Conservation (phyloP, 768 basidiomycete species). For the Lactifluus piperatus region DNA sequence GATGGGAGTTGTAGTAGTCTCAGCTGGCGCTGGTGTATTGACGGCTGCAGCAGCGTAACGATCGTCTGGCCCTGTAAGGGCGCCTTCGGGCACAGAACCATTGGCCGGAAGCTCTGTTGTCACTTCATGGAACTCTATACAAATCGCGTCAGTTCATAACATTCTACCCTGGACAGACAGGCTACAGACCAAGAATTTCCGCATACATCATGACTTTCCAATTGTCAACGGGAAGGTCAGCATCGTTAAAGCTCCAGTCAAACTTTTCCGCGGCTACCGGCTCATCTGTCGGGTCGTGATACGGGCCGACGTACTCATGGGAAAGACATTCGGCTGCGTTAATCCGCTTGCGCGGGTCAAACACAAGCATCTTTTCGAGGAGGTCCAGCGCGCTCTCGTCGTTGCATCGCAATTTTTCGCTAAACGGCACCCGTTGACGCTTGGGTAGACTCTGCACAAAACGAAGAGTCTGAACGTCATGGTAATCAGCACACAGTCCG, state of each 20-base stretch:
- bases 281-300: conserved; percentile 98
- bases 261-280: conserved; percentile 90
- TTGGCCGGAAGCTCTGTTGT: conserved; percentile 38
- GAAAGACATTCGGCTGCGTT: conserved; percentile 83
- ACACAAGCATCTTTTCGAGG: conserved; percentile 97
- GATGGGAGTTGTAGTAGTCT: not conserved
- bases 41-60: not conserved
- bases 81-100: conserved; percentile 43
- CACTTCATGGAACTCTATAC: conserved; percentile 73
- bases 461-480: conserved; percentile 67
- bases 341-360: conserved; percentile 96
- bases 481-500: not conserved
- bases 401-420: conserved; percentile 80
- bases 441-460: conserved; percentile 99
- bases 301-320: conserved; percentile 93
- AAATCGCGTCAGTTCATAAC: not conserved
- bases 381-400: conserved; percentile 91
- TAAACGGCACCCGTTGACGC: conserved; percentile 90
- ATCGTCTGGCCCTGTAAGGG: conserved; percentile 57
- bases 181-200: conserved; percentile 79
- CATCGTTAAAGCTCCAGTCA: conserved; percentile 99
- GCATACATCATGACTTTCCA: conserved; percentile 99
- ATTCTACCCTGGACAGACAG: not conserved
- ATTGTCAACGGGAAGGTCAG: conserved; percentile 94
- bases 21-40: not conserved